Evolutionary conservation across 768 basidiomycete species (phyloP), one percentile per base, ranked within the genome.

Genomic region (Tricholoma saponaceum): DNA sequence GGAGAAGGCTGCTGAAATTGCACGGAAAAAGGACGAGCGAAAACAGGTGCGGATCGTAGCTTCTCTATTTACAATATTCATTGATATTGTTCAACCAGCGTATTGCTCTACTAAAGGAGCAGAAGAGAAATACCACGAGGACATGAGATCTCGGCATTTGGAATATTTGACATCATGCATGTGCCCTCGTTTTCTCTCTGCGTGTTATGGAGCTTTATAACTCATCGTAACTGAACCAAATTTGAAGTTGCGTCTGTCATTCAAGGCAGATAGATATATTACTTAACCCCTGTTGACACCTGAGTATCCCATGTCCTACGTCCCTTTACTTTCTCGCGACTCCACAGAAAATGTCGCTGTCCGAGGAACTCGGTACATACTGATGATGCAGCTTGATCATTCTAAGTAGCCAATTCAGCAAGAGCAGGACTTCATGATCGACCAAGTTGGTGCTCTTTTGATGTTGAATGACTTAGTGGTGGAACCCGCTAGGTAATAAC

Each of bases 1-100:
- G 70, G 94, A 95, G 63, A 96, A 90, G 70, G 91, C 91, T 1
- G 86, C 85, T n/a, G 93, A 97, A 75, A 89, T 98, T 86, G 89
- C 89, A 7, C 78, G 89, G 61, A 79, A 95, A 58, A 89, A 95
- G 67, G 95, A 98, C 69, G 96, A 98, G 69, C 76, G 96, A 46
- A 94, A 89, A 69, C 85, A 92, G 77, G 92, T 92, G 54, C 18
- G 82, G 72, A 16, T 30, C 55, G 44, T 44, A 51, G 5, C 28
- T 18, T 16, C 46, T 20, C 13, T 23, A 23, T 53, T 59, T 61
- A 3, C n/a, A 13, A 39, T 49, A 13, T 44, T 37, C 18, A 57
- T 56, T 39, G 44, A 30, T 28, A 49, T 47, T 18, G 25, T 37
- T 20, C 46, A 49, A 51, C 52, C 59, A 89, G 89, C 84, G 88